phyloP scores from a whole-genome alignment of 306 rosid genomes.

The Castanea crenata region DNA sequence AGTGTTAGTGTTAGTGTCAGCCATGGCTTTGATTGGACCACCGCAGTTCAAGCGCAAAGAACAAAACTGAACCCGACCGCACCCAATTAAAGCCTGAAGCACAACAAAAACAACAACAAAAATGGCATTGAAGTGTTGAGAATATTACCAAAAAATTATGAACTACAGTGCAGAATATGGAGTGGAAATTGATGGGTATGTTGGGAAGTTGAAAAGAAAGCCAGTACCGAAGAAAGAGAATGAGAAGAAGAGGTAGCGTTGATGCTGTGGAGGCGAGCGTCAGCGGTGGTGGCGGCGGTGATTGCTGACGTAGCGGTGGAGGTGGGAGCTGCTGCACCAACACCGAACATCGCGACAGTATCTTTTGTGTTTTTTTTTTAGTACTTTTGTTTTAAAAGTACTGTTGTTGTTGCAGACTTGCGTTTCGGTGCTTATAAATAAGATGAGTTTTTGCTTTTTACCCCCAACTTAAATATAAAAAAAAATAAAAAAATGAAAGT shows the following conservation, averaged over 20 bases:
- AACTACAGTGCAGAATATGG: background rate
- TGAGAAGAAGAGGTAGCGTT: background rate
- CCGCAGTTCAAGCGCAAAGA: slow-evolving; percentile 28
- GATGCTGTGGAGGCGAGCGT: slow-evolving; percentile 1
- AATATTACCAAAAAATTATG: background rate
- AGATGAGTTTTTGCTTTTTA: too few species aligned
- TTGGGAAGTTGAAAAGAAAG: background rate
- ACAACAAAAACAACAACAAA: background rate
- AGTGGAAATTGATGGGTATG: background rate
- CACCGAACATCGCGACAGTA: slow-evolving; percentile 20
- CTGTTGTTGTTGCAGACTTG: too few species aligned
- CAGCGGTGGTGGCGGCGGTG: background rate
- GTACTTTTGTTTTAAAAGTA: too few species aligned
- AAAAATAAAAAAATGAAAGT: too few species aligned
- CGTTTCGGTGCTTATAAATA: too few species aligned
- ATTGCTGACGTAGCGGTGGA: background rate
- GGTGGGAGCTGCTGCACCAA: slow-evolving; percentile 21
- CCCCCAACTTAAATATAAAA: too few species aligned
- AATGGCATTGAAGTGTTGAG: background rate
- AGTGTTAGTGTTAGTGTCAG: slow-evolving; percentile 36
- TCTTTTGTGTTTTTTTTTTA: background rate
- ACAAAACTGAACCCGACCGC: slow-evolving; percentile 25
- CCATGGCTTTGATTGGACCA: slow-evolving; percentile 59
- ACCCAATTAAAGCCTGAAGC: slow-evolving; percentile 21
- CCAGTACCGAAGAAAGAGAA: background rate